Base-by-base conservation (phyloP, 192 early-diverging fungal species). In the Oehlia diaphana region DNA sequence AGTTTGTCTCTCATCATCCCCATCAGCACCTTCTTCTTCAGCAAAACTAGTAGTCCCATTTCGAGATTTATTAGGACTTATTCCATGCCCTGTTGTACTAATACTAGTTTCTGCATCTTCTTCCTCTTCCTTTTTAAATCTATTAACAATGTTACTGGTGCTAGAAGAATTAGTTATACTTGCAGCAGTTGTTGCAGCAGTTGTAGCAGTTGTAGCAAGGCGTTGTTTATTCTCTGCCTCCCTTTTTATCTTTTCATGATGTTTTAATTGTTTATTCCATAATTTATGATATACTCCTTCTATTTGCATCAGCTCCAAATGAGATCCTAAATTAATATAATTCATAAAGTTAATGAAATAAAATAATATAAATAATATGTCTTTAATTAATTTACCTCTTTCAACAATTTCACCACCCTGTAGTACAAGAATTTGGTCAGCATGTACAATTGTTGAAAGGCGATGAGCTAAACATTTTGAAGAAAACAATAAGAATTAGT, bases 381-480 rank as follows among this genome's bases (percentile, higher is more conserved):
- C 44, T 50, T 31, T 73, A 26, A 49, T 26, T 16, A 28, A 28
- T 72, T 47, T 89, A 16, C 95, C 95, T 26, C 86, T 76, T 85
- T 96, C 95, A 39, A 90, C 89, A 5, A 96, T 89, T 64, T 87
- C 78, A 2, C 95, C 95, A 23, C 92, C 86, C 66, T 89, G 85
- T 76, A 96, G 81, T 26, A 96, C 95, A 84, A 92, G 88, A 19
- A 96, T 96, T 49, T 87, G 67, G 72, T 96, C 95, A 28, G 89
- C 93, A 68, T 93, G 89, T 73, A 87, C 87, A 75, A 96, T 90
- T 3, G 95, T 96, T 7, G 89, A 87, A 78, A 96, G 81, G 23
- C 95, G 85, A 74, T 96, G 95, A 0, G 95, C 95, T 80, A 94
- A 64, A 23, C 4, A 14, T 14, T 19, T 19, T 14, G 0, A 68